A percentile compares a stretch with the other conserved stretches of the same genome.
Evolutionary conservation across 2,329 filamentous ascomycete species (phyloP).

Genomic region (Talaromyces sp.): DNA sequence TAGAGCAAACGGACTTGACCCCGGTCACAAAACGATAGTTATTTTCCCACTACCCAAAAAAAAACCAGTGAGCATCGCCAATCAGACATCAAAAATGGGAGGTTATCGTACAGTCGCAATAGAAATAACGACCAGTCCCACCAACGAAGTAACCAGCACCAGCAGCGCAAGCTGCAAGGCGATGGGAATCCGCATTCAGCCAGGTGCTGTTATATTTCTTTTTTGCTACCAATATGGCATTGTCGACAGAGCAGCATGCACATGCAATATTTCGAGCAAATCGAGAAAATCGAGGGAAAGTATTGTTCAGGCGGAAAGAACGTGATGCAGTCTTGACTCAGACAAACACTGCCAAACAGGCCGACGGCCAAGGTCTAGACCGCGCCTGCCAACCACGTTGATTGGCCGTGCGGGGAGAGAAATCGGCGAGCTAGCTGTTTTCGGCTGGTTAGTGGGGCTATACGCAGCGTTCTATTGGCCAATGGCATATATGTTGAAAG

Average conservation of each 20-base stretch:
- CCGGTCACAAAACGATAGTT: constrained; percentile 57
- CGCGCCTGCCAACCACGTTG: not conserved
- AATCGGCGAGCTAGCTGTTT: no score
- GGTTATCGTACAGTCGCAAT: constrained; percentile 52
- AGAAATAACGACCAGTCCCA: constrained; percentile 71
- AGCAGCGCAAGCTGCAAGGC: constrained; percentile 79
- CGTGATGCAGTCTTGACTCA: not conserved
- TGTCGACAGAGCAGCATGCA: not conserved
- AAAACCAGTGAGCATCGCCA: not conserved
- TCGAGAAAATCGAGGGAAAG: not conserved
- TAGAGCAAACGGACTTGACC: constrained; percentile 38
- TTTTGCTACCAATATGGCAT: not conserved
- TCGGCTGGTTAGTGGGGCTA: no score
- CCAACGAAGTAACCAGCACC: constrained; percentile 68
- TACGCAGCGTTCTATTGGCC: no score
- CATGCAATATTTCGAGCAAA: not conserved
- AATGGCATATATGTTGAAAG: not conserved
- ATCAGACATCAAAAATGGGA: not conserved
- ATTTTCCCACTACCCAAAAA: constrained; percentile 47
- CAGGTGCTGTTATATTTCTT: not conserved
- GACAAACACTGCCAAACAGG: not conserved
- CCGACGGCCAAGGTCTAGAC: not conserved
- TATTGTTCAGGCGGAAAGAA: not conserved
- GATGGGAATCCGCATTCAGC: constrained; percentile 74
- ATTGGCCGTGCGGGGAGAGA: not conserved